Evolutionary conservation across 2,329 filamentous ascomycete genomes (phyloP), one percentile per base, ranked within the genome.

Genomic region (Cercospora nicotianae): DNA sequence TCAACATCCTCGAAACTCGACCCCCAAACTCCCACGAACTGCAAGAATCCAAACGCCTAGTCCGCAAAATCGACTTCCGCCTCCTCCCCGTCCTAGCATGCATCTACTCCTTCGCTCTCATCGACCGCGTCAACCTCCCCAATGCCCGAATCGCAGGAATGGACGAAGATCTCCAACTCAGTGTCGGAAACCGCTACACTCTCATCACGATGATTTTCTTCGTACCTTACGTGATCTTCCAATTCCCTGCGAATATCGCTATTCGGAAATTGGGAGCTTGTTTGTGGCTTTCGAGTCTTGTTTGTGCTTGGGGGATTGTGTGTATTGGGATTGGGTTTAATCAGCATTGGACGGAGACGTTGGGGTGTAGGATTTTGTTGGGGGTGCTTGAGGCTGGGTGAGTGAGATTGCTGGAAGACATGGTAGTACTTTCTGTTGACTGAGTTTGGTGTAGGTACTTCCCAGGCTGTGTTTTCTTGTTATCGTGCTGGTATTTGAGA

Each of bases 161-260:
- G 33, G 59, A 64, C 55, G 42, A 76, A 53, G 79, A 81, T 45
- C 72, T 81, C 1, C 33, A 51, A 30, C 45, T 72, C 6, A 65
- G 67, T 5, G 60, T 68, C 18, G 75, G 74, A 5, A 70, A 77
- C 16, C 73, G 78, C 28, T 81, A 80, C 70, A 80, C 79, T 30
- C 74, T 80, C 60, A 77, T 78, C 5, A 72, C 80, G 1, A 76
- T 79, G 65, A 72, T 80, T 55, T 80, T 81, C 71, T 81, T 80
- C 68, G 62, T 75, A 5, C 71, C 73, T 5, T 76, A 76, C 18
- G 65, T 67, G 8, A 67, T 60, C 3, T 67, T 67, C n/a, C 66
- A 71, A 31, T 65, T 70, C 28, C 67, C 69, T 2, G 69, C 68
- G 2, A 80, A 80, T 63, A 64, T 80, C 10, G 63, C 80, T 1